phyloP scores from a whole-genome alignment of 1,284 basidiomycete genomes.

The Naganishia liquefaciens region DNA sequence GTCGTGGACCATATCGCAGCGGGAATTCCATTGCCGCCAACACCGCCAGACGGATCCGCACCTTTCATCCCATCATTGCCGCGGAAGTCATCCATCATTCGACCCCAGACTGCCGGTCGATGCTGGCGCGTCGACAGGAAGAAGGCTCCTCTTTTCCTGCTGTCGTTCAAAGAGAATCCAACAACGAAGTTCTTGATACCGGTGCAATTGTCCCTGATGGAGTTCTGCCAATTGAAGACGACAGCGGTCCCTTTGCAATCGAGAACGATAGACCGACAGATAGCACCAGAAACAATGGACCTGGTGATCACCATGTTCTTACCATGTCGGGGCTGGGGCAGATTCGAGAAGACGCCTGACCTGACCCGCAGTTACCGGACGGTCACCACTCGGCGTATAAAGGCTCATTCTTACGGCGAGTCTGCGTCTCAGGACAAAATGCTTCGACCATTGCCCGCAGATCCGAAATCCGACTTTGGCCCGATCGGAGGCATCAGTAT shows the following conservation, averaged over 20 bases:
- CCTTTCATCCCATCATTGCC: not conserved
- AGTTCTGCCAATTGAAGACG: conserved; percentile 2
- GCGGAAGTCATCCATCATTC: not conserved
- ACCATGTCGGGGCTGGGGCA: conserved; percentile 16
- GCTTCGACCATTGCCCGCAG: not conserved
- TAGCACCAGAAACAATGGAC: conserved; percentile 1
- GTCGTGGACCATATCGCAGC: conserved; percentile 12
- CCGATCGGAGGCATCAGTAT: conserved; percentile 12
- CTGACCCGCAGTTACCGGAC: not conserved
- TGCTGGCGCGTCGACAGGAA: not conserved
- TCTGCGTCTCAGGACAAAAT: not conserved
- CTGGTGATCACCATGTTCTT: conserved; percentile 10
- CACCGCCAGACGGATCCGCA: not conserved
- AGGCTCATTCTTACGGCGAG: not conserved
- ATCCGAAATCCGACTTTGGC: conserved; percentile 13
- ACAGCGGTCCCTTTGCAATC: not conserved
- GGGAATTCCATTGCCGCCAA: not conserved
- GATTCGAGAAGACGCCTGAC: conserved; percentile 12
- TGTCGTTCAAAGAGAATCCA: conserved; percentile 19
- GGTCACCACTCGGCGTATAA: not conserved
- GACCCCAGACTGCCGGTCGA: not conserved
- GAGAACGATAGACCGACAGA: not conserved
- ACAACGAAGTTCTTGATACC: conserved; percentile 23
- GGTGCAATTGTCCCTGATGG: conserved; percentile 17
- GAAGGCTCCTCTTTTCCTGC: conserved; percentile 9